phyloP scores from a whole-genome alignment of 805 yeast species.

The Tetrapisispora pingtungensis region DNA sequence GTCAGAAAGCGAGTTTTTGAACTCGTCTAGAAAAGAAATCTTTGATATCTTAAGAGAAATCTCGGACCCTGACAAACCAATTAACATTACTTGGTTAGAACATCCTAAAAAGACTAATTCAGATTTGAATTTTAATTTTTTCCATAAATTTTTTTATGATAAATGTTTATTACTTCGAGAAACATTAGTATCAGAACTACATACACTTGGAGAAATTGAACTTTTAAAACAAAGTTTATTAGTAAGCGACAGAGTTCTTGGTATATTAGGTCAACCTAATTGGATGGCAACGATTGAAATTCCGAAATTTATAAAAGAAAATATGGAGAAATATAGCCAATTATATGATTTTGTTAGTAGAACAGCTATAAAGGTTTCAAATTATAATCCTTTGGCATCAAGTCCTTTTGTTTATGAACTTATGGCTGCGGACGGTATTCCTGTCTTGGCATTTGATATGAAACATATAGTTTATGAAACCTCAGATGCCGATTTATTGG shows the following conservation, averaged over 20 bases:
- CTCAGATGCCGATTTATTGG: constrained; percentile 38
- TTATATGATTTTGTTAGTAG: constrained; percentile 65
- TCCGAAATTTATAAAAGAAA: constrained; percentile 41
- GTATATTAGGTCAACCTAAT: constrained; percentile 47
- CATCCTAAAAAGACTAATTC: background rate
- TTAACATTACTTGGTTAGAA: constrained; percentile 12
- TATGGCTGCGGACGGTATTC: constrained; percentile 60
- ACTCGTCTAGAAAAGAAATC: constrained; percentile 32
- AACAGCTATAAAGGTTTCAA: constrained; percentile 44
- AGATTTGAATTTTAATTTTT: constrained; percentile 26
- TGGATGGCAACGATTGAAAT: constrained; percentile 44
- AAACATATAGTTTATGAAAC: constrained; percentile 27
- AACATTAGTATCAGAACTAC: constrained; percentile 2
- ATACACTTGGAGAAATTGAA: constrained; percentile 12
- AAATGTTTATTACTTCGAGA: constrained; percentile 13
- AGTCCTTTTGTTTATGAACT: constrained; percentile 47
- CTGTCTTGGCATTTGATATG: constrained; percentile 47
- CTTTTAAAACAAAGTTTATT: constrained; percentile 23
- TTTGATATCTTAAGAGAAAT: constrained; percentile 33
- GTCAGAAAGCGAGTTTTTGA: constrained; percentile 33
- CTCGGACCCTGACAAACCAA: constrained; percentile 19
- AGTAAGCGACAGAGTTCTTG: constrained; percentile 36
- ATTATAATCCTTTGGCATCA: constrained; percentile 20
- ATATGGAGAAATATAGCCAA: constrained; percentile 38
- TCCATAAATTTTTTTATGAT: constrained; percentile 41